Evolutionary conservation across 768 basidiomycete species (phyloP).

Genomic region (Mycena vitilis): DNA sequence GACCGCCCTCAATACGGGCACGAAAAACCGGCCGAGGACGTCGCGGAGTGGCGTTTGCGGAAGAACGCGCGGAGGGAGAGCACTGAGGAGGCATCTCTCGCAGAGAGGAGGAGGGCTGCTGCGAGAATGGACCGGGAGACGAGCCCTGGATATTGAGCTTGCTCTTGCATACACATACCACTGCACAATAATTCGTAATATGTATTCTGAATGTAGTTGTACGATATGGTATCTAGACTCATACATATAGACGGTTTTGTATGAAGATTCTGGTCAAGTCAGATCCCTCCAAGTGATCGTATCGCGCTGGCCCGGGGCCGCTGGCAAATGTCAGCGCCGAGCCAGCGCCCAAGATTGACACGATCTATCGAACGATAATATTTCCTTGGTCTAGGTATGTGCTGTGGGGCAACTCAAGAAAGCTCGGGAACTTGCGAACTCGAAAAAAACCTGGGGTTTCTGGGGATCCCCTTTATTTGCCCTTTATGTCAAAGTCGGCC

Average conservation of each 20-base stretch:
- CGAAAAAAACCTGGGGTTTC: background rate
- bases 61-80: conserved; percentile 24
- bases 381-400: too few species aligned
- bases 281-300: too few species aligned
- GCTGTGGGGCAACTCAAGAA: background rate
- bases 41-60: conserved; percentile 27
- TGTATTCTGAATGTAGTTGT: background rate
- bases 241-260: background rate
- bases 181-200: background rate
- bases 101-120: conserved; percentile 20
- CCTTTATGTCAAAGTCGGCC: too few species aligned
- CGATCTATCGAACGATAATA: background rate
- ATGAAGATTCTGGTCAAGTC: too few species aligned
- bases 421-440: background rate
- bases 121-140: conserved; percentile 21
- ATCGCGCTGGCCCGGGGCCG: too few species aligned
- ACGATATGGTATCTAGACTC: background rate
- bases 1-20: conserved; percentile 10
- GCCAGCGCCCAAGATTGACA: background rate
- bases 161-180: background rate
- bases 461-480: too few species aligned
- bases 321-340: background rate
- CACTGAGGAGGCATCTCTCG: conserved; percentile 18
- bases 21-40: conserved; percentile 22
- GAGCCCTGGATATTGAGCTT: conserved; percentile 9